phyloP scores from a whole-genome alignment of 129 eudicot species.

The Lactuca sativa region DNA sequence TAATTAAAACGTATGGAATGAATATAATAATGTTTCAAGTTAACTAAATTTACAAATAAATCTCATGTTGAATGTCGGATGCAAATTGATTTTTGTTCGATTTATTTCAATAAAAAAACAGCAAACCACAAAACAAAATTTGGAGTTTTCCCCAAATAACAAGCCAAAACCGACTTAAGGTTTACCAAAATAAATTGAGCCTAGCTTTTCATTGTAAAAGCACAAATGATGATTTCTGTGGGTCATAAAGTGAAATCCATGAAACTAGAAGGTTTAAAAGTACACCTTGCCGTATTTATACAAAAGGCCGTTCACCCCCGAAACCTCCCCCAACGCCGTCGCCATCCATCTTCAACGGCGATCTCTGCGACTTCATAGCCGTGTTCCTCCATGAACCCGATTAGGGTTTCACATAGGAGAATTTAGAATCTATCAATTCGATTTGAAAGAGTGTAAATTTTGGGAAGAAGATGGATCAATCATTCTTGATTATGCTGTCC shows the following conservation, averaged over 20 bases:
- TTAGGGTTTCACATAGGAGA: slow-evolving; percentile 29
- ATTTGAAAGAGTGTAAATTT: neutral
- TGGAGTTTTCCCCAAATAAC: neutral
- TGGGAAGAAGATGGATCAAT: slow-evolving; percentile 60
- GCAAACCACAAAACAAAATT: too few species aligned
- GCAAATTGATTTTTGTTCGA: too few species aligned
- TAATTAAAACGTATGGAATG: too few species aligned
- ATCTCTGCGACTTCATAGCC: slow-evolving; percentile 11
- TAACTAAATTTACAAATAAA: too few species aligned
- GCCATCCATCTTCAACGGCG: slow-evolving; percentile 10
- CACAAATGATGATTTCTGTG: neutral
- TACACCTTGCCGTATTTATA: neutral
- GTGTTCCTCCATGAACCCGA: slow-evolving; percentile 13
- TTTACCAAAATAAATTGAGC: neutral
- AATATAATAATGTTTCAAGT: too few species aligned
- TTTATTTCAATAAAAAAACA: too few species aligned
- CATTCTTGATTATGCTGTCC: slow-evolving; percentile 75
- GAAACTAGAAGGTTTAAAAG: neutral
- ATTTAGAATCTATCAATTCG: neutral
- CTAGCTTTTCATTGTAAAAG: neutral
- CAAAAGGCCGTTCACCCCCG: neutral
- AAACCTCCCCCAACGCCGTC: slow-evolving; percentile 6
- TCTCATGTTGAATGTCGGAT: too few species aligned
- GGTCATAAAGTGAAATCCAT: neutral
- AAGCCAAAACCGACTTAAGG: neutral